phyloP scores from a whole-genome alignment of 352 stramenopile species.

The Phytophthora boehmeriae region DNA sequence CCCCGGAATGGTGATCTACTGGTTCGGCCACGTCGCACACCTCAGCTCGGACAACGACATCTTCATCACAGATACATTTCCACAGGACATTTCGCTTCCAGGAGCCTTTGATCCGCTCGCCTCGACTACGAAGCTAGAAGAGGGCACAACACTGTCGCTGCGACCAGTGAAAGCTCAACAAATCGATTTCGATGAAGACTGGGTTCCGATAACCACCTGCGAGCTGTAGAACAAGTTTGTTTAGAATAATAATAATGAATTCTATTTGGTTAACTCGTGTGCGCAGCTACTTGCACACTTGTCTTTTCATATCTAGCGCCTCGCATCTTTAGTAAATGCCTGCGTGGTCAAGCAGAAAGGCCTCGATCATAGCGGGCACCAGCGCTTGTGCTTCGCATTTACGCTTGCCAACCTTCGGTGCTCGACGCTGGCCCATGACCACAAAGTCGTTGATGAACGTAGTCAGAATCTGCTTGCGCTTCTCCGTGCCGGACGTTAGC shows the following conservation, averaged over 20 bases:
- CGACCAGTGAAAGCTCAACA: slow-evolving; percentile 21
- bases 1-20: slow-evolving; percentile 90
- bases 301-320: background rate
- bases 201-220: slow-evolving; percentile 42
- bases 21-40: slow-evolving; percentile 74
- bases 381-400: slow-evolving; percentile 46
- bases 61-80: slow-evolving; percentile 68
- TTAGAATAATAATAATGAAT: slow-evolving; percentile 26
- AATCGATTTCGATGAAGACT: slow-evolving; percentile 48
- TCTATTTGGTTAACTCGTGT: slow-evolving; percentile 23
- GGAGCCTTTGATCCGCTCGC: slow-evolving; percentile 53
- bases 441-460: slow-evolving; percentile 50
- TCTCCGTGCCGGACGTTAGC: slow-evolving; percentile 31
- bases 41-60: slow-evolving; percentile 64
- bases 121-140: slow-evolving; percentile 10
- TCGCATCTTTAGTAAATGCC: slow-evolving; percentile 15
- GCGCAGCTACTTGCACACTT: slow-evolving; percentile 24
- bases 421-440: slow-evolving; percentile 36
- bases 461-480: slow-evolving; percentile 35
- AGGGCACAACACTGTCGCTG: slow-evolving; percentile 28
- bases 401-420: slow-evolving; percentile 19
- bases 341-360: slow-evolving; percentile 46
- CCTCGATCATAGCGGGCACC: slow-evolving; percentile 43
- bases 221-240: slow-evolving; percentile 22
- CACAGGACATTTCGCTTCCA: slow-evolving; percentile 54